A percentile compares a stretch with the other conserved stretches of the same genome.
phyloP scores from a whole-genome alignment of 1,284 basidiomycete species.

The Phylloporus sp. region DNA sequence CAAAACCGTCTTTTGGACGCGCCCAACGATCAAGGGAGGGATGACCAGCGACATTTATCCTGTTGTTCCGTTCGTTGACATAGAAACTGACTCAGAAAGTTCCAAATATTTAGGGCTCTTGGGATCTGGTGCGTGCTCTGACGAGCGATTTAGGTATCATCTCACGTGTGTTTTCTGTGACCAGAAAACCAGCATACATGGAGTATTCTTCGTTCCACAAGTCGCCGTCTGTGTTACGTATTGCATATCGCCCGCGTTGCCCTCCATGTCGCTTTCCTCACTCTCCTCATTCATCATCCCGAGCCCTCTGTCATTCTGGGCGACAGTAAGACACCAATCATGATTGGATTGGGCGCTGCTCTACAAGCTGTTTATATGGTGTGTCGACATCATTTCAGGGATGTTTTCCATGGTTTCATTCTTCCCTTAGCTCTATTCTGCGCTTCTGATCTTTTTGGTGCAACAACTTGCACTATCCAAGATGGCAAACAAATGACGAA shows the following conservation, averaged over 20 bases:
- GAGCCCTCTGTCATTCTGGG: not conserved
- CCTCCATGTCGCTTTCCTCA: not conserved
- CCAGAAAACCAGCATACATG: not conserved
- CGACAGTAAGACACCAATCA: not conserved
- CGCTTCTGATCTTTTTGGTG: not conserved
- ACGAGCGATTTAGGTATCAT: not conserved
- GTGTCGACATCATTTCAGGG: not conserved
- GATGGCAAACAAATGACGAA: constrained; percentile 2
- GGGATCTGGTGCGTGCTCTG: not conserved
- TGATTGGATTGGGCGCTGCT: not conserved
- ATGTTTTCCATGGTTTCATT: not conserved
- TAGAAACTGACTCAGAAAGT: not conserved
- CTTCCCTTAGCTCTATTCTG: not conserved
- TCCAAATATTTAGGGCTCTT: too few relatives aligned
- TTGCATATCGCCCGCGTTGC: not conserved
- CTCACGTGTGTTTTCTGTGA: not conserved
- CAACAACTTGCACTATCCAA: not conserved
- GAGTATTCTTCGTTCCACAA: not conserved
- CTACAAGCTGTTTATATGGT: not conserved
- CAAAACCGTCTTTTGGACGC: not conserved
- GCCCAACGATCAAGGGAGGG: too few relatives aligned
- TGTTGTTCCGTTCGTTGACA: not conserved
- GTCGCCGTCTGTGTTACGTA: not conserved
- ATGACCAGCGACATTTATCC: not conserved
- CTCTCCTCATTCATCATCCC: not conserved